phyloP scores from a whole-genome alignment of 2,329 filamentous ascomycete genomes.

The Coniosporium uncinatum region DNA sequence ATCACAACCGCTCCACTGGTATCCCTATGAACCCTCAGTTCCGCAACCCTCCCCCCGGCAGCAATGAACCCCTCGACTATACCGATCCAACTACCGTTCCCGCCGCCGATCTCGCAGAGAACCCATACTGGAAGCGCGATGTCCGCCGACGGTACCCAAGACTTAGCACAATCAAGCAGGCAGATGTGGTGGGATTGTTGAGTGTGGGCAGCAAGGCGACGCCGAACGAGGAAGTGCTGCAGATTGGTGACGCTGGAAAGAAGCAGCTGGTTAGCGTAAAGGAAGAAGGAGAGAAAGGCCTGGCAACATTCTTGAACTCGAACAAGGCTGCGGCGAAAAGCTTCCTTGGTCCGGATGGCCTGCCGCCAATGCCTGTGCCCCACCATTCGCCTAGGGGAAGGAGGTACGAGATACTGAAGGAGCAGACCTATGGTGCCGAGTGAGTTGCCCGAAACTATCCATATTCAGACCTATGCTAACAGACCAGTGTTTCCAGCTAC shows the following conservation, averaged over 20 bases:
- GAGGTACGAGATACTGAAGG: conserved; percentile 65
- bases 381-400: conserved; percentile 19
- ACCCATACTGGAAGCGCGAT: conserved; percentile 97
- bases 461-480: conserved; percentile 8
- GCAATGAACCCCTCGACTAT: conserved; percentile 64
- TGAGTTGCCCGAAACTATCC: neutral
- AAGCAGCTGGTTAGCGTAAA: conserved; percentile 72
- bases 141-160: conserved; percentile 75
- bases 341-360: conserved; percentile 67
- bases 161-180: conserved; percentile 75
- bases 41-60: conserved; percentile 80
- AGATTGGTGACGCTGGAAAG: conserved; percentile 69
- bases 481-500: conserved; percentile 39
- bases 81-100: conserved; percentile 79
- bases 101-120: conserved; percentile 85
- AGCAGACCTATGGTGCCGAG: conserved; percentile 58
- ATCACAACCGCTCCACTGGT: conserved; percentile 85
- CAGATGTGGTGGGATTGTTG: conserved; percentile 80
- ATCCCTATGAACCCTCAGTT: conserved; percentile 90
- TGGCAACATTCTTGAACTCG: conserved; percentile 70
- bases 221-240: conserved; percentile 71
- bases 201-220: conserved; percentile 74
- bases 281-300: conserved; percentile 66
- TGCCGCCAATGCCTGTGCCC: conserved; percentile 71
- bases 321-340: conserved; percentile 49